phyloP scores from a whole-genome alignment of 225 moss, liverwort and hornwort genomes.

The Neckera pumila region DNA sequence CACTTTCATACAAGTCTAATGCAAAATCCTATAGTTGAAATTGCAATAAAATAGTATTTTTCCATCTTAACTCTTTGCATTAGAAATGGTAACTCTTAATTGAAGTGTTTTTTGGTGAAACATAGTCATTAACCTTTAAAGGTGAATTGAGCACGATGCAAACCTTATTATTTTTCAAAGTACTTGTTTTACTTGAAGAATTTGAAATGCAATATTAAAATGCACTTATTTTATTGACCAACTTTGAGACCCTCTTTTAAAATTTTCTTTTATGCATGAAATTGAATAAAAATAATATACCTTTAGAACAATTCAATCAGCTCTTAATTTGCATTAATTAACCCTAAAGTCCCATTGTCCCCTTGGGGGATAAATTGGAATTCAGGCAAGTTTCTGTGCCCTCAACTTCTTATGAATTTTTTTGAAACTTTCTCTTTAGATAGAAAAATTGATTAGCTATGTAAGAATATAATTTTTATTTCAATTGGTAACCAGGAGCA shows the following conservation, averaged over 20 bases:
- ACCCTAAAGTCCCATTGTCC: no score
- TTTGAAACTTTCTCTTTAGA: no score
- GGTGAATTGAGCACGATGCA: background rate
- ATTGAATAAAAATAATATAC: background rate
- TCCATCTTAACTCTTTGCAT: background rate
- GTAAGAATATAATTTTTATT: no score
- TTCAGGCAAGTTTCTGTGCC: no score
- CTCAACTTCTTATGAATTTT: no score
- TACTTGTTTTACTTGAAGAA: background rate
- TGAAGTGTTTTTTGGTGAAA: background rate
- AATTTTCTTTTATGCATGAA: background rate
- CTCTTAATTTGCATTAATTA: background rate
- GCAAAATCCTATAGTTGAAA: background rate
- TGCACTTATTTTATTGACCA: rapidly evolving
- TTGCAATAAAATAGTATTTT: background rate
- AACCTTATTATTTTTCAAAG: background rate
- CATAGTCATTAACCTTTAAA: rapidly evolving
- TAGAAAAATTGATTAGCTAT: no score
- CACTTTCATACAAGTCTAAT: background rate
- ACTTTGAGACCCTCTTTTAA: background rate
- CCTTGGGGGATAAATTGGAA: no score
- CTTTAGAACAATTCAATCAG: background rate
- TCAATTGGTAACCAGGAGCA: no score
- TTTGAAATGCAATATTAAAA: background rate
- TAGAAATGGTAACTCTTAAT: background rate